phyloP scores from a whole-genome alignment of 495 filamentous ascomycete genomes.

The Cairneyella variabilis region DNA sequence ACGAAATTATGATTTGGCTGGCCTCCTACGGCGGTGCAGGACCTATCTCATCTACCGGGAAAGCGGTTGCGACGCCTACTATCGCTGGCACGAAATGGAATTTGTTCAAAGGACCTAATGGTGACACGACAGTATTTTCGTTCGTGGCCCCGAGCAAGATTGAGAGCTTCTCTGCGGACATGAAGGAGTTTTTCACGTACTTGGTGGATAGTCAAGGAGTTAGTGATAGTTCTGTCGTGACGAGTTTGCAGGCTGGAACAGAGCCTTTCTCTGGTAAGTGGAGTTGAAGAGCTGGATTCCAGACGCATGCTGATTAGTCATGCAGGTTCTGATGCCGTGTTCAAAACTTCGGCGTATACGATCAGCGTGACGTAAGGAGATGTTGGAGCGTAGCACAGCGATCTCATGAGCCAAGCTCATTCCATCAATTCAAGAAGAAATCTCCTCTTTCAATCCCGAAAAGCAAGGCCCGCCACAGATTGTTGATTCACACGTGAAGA shows the following conservation, averaged over 20 bases:
- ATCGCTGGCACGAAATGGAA: conserved; percentile 50
- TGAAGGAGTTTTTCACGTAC: conserved; percentile 55
- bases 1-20: conserved; percentile 72
- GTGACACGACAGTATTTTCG: conserved; percentile 52
- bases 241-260: conserved; percentile 25
- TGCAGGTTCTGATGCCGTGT: conserved; percentile 5
- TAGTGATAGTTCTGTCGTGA: conserved; percentile 44
- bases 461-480: no score
- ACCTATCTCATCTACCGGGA: conserved; percentile 54
- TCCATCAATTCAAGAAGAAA: no score
- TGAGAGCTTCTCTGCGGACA: conserved; percentile 49
- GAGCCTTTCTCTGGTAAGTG: conserved; percentile 27
- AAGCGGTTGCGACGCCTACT: conserved; percentile 43
- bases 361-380: conserved; percentile 2
- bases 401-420: no score
- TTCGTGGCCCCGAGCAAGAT: conserved; percentile 50
- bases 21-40: conserved; percentile 56
- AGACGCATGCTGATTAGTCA: not conserved
- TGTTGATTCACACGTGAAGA: no score
- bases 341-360: conserved; percentile 6
- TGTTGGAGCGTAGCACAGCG: no score
- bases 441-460: no score
- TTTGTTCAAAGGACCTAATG: conserved; percentile 55
- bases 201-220: conserved; percentile 45
- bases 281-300: no score